Evolutionary conservation across 129 eudicot species (phyloP).

Genomic region (Cynara cardunculus): DNA sequence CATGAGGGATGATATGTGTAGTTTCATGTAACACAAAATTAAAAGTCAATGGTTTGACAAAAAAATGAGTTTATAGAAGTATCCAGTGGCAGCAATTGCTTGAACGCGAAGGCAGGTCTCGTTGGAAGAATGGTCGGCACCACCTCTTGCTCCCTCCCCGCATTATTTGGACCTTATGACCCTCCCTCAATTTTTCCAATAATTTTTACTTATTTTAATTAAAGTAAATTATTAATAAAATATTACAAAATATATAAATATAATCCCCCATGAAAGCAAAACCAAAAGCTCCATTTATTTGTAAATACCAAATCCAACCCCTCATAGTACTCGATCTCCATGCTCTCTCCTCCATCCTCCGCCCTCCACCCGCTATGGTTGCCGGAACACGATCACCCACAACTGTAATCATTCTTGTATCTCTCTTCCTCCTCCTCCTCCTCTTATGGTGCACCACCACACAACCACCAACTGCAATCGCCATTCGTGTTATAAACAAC

Average conservation of each 20-base stretch:
- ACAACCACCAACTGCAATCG: not conserved
- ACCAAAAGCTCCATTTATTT: constrained; percentile 16
- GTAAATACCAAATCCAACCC: constrained; percentile 6
- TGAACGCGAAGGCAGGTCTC: constrained; percentile 55
- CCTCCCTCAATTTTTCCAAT: constrained; percentile 8
- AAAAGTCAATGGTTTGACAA: constrained; percentile 34
- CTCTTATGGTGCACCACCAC: constrained; percentile 20
- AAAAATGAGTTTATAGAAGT: constrained; percentile 6
- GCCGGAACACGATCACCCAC: constrained; percentile 23
- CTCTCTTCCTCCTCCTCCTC: constrained; percentile 22
- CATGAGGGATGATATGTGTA: not conserved
- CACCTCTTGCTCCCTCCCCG: constrained; percentile 53
- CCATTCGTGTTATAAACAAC: constrained; percentile 1
- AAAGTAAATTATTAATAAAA: too few relatives aligned
- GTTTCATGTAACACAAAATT: not conserved
- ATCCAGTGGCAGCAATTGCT: constrained; percentile 37
- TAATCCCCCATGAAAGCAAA: constrained; percentile 23
- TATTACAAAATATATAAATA: not conserved
- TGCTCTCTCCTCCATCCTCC: constrained; percentile 28
- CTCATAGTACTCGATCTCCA: constrained; percentile 8
- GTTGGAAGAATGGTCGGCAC: constrained; percentile 48
- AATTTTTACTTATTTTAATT: too few relatives aligned
- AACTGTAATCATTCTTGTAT: constrained; percentile 14
- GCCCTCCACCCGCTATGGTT: constrained; percentile 35
- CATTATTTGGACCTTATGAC: constrained; percentile 43